These are phyloP conservation scores for Pyricularia pennisetigena DNA, from an alignment of 2,329 filamentous ascomycete genomes.

Conservation along the genomic window DNA sequence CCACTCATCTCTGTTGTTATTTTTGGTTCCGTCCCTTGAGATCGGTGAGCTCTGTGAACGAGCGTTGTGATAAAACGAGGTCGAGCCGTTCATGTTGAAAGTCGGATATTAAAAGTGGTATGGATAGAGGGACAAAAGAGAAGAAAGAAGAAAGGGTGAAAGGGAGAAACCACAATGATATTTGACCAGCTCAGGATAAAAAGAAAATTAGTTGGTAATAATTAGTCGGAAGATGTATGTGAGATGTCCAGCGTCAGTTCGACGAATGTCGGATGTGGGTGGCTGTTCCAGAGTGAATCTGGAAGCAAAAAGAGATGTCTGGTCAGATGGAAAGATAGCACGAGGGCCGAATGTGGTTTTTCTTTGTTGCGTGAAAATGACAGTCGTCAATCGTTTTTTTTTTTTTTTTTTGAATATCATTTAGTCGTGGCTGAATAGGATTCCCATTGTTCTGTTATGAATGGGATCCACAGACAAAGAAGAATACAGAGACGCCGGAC, in stretches of 20 bases:
- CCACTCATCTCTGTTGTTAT: conserved; percentile 30
- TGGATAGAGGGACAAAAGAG: conserved; percentile 4
- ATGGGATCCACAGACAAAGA: background rate
- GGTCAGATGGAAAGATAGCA: background rate
- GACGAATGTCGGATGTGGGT: background rate
- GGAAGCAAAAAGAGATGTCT: background rate
- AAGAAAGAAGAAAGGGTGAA: conserved; percentile 5
- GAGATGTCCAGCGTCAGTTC: background rate
- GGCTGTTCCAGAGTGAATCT: background rate
- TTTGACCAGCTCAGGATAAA: background rate
- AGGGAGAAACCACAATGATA: conserved; percentile 6
- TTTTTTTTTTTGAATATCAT: background rate
- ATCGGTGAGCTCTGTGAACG: background rate
- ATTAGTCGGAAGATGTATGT: background rate
- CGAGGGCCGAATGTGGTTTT: background rate
- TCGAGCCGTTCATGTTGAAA: conserved; percentile 16
- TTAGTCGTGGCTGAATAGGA: background rate
- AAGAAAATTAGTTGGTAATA: background rate
- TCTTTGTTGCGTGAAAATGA: background rate
- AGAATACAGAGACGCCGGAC: background rate
- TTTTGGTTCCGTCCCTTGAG: conserved; percentile 10
- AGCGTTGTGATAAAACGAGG: conserved; percentile 9
- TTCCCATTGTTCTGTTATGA: background rate
- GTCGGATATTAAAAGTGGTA: background rate
- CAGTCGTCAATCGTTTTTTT: background rate